phyloP scores from a whole-genome alignment of 306 rosid genomes.

The Glycine tomentella region DNA sequence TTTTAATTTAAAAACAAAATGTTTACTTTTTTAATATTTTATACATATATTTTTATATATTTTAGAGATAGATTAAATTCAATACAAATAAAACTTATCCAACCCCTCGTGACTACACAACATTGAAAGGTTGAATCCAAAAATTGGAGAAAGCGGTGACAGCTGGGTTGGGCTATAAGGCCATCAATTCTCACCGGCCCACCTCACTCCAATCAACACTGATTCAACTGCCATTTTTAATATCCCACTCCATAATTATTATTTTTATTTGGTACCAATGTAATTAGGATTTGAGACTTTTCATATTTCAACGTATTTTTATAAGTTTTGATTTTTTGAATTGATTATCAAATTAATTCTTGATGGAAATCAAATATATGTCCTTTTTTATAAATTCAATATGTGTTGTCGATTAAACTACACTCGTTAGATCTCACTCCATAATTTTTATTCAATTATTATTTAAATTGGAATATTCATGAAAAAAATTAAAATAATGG shows the following conservation, averaged over 20 bases:
- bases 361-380: no score
- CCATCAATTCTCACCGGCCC: conserved; percentile 24
- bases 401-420: no score
- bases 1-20: no score
- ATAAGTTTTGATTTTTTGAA: no score
- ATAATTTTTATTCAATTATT: not conserved
- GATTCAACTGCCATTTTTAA: conserved; percentile 8
- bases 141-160: not conserved
- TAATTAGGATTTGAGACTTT: no score
- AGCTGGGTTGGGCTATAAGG: conserved; percentile 23
- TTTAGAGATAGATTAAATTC: not conserved
- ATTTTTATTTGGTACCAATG: no score
- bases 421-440: no score
- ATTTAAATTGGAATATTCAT: not conserved
- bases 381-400: no score
- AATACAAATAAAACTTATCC: not conserved
- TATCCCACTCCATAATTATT: not conserved
- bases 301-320: no score
- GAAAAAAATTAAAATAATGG: not conserved
- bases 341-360: no score
- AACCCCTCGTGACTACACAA: not conserved
- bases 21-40: no score
- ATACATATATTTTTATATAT: not conserved
- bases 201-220: not conserved
- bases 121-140: not conserved